Evolutionary conservation across 1,284 basidiomycete species (phyloP).

Genomic region (Athelia psychrophila): DNA sequence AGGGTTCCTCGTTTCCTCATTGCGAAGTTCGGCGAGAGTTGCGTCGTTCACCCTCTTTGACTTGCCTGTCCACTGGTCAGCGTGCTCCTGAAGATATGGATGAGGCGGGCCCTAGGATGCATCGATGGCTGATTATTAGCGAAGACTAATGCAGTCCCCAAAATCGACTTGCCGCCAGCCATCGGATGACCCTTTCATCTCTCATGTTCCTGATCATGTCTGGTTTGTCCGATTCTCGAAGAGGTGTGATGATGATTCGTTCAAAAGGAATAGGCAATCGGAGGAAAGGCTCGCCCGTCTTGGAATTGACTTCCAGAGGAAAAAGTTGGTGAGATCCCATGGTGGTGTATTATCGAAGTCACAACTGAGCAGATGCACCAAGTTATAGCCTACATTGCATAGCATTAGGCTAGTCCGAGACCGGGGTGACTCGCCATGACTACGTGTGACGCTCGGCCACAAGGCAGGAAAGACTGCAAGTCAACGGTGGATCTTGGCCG

Average conservation of each 20-base stretch:
- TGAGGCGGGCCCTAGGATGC: slow-evolving; percentile 34
- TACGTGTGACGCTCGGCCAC: no score
- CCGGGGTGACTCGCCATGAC: no score
- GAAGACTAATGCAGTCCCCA: no score
- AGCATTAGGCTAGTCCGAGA: no score
- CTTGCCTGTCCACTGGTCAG: slow-evolving; percentile 20
- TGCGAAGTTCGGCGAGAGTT: slow-evolving; percentile 24
- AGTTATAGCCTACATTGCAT: no score
- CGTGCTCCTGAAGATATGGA: slow-evolving; percentile 49
- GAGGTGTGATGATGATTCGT: slow-evolving; percentile 59
- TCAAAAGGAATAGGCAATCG: slow-evolving; percentile 42
- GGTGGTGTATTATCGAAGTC: no score
- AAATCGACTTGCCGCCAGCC: slow-evolving; percentile 33
- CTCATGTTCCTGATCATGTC: slow-evolving; percentile 39
- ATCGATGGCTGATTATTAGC: background rate
- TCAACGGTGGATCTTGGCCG: no score
- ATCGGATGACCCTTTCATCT: slow-evolving; percentile 43
- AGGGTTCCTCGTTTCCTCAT: slow-evolving; percentile 1
- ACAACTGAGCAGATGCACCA: no score
- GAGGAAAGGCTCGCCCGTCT: slow-evolving; percentile 50
- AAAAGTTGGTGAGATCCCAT: slow-evolving; percentile 28
- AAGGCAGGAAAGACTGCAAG: no score
- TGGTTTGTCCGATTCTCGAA: slow-evolving; percentile 43
- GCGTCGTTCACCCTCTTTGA: slow-evolving; percentile 16
- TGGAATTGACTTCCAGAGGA: slow-evolving; percentile 40